Percentiles rank a stretch among this genome's conserved stretches.
Evolutionary conservation across 306 rosid genomes (phyloP).

Genomic region (Quercus suber): DNA sequence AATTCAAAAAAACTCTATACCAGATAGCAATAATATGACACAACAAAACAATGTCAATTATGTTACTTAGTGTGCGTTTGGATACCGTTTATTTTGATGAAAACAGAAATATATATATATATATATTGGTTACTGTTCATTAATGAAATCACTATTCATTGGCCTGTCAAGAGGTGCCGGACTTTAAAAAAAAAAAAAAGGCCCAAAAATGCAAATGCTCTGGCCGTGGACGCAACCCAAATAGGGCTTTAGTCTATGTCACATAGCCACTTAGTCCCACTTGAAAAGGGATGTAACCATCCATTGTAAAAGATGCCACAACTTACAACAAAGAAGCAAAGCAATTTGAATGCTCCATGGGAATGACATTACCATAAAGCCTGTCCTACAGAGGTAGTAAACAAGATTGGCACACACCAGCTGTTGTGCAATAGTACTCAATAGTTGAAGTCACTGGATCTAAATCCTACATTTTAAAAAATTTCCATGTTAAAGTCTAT

Average conservation of each 20-base stretch:
- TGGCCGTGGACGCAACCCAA: too few relatives aligned
- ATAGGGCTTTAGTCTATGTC: background rate
- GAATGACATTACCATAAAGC: conserved; percentile 6
- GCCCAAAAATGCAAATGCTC: too few relatives aligned
- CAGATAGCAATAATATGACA: background rate
- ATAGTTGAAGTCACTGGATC: conserved; percentile 79
- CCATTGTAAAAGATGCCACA: conserved; percentile 7
- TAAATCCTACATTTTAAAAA: conserved; percentile 50
- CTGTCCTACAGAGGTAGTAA: conserved; percentile 2
- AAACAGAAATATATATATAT: too few relatives aligned
- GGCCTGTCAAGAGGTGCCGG: too few relatives aligned
- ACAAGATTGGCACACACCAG: conserved; percentile 56
- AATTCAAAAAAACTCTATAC: background rate
- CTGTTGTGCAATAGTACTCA: conserved; percentile 81
- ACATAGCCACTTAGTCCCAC: conserved; percentile 11
- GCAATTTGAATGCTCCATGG: background rate
- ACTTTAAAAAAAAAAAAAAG: too few relatives aligned
- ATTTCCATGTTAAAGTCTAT: background rate
- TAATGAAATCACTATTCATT: too few relatives aligned
- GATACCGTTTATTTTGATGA: too few relatives aligned
- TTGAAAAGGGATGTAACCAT: background rate
- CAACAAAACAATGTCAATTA: background rate
- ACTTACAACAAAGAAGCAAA: background rate
- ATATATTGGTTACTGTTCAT: too few relatives aligned
- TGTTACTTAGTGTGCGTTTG: background rate